Percentiles rank a stretch among this genome's conserved stretches.
Conservation (phyloP, 805 yeast genomes). For the Phaffomyces thermotolerans region DNA sequence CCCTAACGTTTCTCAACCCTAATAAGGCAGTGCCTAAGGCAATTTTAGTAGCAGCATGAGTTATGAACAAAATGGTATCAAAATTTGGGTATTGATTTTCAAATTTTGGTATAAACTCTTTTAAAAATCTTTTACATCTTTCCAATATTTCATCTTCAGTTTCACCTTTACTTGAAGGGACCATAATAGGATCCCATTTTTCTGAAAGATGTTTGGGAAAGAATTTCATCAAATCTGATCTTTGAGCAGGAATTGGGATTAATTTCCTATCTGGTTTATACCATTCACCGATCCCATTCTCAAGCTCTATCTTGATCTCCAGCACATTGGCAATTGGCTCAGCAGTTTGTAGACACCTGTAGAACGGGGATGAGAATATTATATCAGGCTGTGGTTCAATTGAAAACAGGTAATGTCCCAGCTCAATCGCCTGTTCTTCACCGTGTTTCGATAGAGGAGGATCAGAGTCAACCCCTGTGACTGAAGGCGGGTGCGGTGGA, state of each 20-base stretch:
- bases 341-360: slow-evolving; percentile 81
- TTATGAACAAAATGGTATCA: slow-evolving; percentile 60
- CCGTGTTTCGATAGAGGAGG: slow-evolving; percentile 88
- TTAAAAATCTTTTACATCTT: slow-evolving; percentile 52
- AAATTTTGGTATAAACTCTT: slow-evolving; percentile 47
- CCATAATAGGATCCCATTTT: slow-evolving; percentile 47
- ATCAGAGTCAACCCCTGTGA: slow-evolving; percentile 88
- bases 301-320: slow-evolving; percentile 55
- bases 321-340: slow-evolving; percentile 58
- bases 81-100: slow-evolving; percentile 52
- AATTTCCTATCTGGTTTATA: slow-evolving; percentile 61
- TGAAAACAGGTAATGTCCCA: slow-evolving; percentile 53
- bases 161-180: slow-evolving; percentile 69
- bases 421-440: slow-evolving; percentile 74
- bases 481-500: slow-evolving; percentile 66
- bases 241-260: slow-evolving; percentile 60
- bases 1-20: slow-evolving; percentile 44
- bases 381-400: slow-evolving; percentile 56
- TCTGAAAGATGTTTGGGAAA: slow-evolving; percentile 36
- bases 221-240: no score
- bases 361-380: slow-evolving; percentile 78
- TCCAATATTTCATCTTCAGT: slow-evolving; percentile 58
- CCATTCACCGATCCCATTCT: slow-evolving; percentile 91
- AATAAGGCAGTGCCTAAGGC: slow-evolving; percentile 76
- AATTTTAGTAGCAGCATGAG: slow-evolving; percentile 92